Conservation (phyloP, 2,329 filamentous ascomycete genomes). For the Lachnellula arida region DNA sequence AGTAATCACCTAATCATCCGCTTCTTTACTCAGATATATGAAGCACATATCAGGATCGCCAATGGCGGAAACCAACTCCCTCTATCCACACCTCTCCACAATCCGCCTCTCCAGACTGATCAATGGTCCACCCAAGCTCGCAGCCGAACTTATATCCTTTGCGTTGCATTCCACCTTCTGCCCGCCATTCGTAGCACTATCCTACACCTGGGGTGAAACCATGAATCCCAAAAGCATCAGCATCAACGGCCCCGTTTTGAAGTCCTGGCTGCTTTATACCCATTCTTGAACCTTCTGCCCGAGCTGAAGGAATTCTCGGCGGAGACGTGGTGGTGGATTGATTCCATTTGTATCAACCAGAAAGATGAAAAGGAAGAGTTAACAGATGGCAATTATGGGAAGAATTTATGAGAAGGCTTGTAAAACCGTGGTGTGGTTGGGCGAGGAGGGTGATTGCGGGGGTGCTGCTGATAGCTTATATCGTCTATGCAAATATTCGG, state of each 20-base stretch:
- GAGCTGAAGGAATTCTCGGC: background rate
- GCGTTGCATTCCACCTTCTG: background rate
- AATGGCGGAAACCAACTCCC: background rate
- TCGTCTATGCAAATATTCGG: background rate
- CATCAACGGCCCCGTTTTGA: conserved; percentile 1
- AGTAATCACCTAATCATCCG: too few species aligned
- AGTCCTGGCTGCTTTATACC: conserved; percentile 1
- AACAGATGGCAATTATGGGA: conserved; percentile 14
- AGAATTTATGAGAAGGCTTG: conserved; percentile 12
- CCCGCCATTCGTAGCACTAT: background rate
- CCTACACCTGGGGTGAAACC: conserved; percentile 6
- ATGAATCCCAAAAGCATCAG: background rate
- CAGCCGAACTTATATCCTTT: background rate
- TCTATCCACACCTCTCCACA: background rate
- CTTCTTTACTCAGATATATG: too few species aligned
- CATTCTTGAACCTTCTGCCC: background rate
- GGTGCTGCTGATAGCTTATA: background rate
- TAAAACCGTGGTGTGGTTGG: conserved; percentile 10
- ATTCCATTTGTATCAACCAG: conserved; percentile 20
- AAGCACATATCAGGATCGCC: too few species aligned
- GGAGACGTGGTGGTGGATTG: conserved; percentile 17
- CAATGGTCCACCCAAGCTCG: background rate
- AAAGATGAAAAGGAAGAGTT: background rate
- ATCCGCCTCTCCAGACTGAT: background rate
- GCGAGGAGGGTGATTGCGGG: background rate